Conservation (phyloP, 208 protist genomes). For the Trypanosoma vivax region DNA sequence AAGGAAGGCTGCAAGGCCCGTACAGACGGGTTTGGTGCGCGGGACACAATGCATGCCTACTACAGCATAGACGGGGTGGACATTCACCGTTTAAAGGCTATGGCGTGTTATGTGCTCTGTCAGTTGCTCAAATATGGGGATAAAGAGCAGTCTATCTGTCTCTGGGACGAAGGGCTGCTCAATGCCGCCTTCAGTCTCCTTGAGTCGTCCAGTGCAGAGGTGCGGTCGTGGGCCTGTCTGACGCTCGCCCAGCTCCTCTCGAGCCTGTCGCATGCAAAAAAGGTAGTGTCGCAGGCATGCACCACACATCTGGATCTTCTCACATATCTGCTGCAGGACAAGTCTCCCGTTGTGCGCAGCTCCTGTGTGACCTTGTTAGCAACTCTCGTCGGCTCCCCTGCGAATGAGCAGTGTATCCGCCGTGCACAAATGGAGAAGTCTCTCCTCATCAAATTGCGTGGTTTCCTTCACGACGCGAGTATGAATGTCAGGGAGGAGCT, state of each 20-base stretch:
- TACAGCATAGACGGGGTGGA: constrained; percentile 62
- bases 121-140: constrained; percentile 58
- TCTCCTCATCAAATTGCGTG: constrained; percentile 69
- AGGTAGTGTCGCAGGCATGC: constrained; percentile 69
- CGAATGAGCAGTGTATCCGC: constrained; percentile 52
- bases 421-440: constrained; percentile 84
- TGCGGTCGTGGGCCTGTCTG: constrained; percentile 82
- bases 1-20: not conserved
- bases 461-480: constrained; percentile 77
- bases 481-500: constrained; percentile 83
- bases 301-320: constrained; percentile 64
- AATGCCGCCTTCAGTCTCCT: constrained; percentile 68
- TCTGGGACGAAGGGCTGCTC: constrained; percentile 79
- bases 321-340: constrained; percentile 68
- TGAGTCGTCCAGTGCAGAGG: constrained; percentile 52
- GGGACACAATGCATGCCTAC: constrained; percentile 54
- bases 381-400: constrained; percentile 58
- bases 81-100: constrained; percentile 76
- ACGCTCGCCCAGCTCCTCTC: constrained; percentile 65
- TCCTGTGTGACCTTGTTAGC: constrained; percentile 83
- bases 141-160: constrained; percentile 53
- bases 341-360: constrained; percentile 82
- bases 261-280: constrained; percentile 66
- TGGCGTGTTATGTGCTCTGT: constrained; percentile 93
- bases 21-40: not conserved